Conservation (phyloP, 148 eudicot genomes). For the Rhododendron griersonianum region DNA sequence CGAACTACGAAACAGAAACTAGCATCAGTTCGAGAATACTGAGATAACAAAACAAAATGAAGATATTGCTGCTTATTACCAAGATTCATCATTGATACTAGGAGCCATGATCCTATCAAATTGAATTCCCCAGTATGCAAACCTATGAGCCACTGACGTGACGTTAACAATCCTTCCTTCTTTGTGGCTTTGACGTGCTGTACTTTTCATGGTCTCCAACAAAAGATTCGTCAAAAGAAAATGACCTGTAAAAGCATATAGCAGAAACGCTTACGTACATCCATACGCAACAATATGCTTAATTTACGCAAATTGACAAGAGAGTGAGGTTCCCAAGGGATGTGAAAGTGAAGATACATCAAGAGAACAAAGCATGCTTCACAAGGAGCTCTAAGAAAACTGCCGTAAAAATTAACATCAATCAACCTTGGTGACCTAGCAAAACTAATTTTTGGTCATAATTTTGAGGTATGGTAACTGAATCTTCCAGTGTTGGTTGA, state of each 20-base stretch:
- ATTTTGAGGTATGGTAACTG: not conserved
- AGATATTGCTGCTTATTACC: conserved; percentile 24
- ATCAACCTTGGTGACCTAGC: conserved; percentile 6
- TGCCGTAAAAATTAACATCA: not conserved
- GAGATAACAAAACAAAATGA: not conserved
- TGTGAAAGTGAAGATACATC: not conserved
- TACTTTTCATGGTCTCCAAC: conserved; percentile 71
- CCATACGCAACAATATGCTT: not conserved
- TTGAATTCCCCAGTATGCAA: conserved; percentile 52
- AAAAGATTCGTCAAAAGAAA: conserved; percentile 79
- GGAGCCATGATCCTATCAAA: conserved; percentile 37
- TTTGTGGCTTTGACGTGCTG: conserved; percentile 47
- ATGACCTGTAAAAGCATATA: conserved; percentile 42
- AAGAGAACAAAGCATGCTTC: not conserved
- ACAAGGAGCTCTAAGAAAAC: not conserved
- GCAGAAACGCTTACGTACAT: not conserved
- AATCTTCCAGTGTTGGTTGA: not conserved
- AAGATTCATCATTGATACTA: conserved; percentile 49
- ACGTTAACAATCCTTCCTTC: conserved; percentile 88
- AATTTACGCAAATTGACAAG: not conserved
- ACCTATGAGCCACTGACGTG: conserved; percentile 59
- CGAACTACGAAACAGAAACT: not conserved
- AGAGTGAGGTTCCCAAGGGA: not conserved
- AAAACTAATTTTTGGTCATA: not conserved
- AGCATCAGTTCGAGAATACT: not conserved